These are phyloP conservation scores for Sclerotinia subarctica DNA, from an alignment of 2,329 filamentous ascomycete species.

Conservation along the genomic window DNA sequence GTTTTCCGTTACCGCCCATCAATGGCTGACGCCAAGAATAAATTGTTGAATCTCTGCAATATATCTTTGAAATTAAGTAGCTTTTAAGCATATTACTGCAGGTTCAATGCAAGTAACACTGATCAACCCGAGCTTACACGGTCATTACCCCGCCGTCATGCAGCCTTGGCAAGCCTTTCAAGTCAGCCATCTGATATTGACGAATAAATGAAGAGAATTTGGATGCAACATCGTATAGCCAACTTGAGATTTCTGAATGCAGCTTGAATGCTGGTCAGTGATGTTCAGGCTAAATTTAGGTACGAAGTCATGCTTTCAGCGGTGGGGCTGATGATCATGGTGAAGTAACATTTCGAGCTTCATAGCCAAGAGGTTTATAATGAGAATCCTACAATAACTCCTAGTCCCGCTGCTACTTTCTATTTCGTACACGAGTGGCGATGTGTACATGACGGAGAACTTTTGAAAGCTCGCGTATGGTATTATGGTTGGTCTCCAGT, in stretches of 20 bases:
- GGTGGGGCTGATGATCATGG: not conserved
- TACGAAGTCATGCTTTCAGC: not conserved
- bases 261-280: not conserved
- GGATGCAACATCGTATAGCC: constrained; percentile 10
- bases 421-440: not conserved
- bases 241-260: not conserved
- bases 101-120: constrained; percentile 1
- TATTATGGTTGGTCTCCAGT: not conserved
- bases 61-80: not conserved
- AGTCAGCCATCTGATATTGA: not conserved
- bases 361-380: not conserved
- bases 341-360: not conserved
- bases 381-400: not conserved
- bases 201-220: not conserved
- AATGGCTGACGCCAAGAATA: constrained; percentile 4
- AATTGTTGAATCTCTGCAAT: not conserved
- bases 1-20: not conserved
- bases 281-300: not conserved
- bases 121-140: constrained; percentile 3
- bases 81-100: not conserved
- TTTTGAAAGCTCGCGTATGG: not conserved
- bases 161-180: constrained; percentile 1
- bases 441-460: not conserved
- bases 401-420: not conserved
- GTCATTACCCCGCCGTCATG: not conserved